Base-by-base conservation (phyloP, 83 land plant species). In the Isoetes engelmannii region DNA sequence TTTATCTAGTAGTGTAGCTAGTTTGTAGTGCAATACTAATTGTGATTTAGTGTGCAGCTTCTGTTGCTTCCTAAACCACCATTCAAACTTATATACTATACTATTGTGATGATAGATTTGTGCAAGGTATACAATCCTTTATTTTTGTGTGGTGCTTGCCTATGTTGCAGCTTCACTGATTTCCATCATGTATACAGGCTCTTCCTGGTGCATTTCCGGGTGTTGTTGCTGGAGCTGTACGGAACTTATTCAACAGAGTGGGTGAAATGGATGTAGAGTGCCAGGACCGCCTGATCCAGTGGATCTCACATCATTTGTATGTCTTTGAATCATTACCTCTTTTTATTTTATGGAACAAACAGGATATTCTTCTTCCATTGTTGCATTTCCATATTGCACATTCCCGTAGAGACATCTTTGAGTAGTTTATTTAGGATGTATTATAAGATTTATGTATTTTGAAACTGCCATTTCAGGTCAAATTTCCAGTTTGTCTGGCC, bases 151-250 rank as follows among this genome's bases (percentile, higher is more conserved):
- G 20, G 41, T 65, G 45, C 19, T 15, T 60, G 20, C 20, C 1
- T 12, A 15, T 12, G 55, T 12, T 6, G 72, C 10, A 57, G 42
- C 6, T 57, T 6, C 19, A 17, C 6, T 7, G 49, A 19, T 65
- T 68, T 12, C 12, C 7, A 1, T 9, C 13, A 21, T 57, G 19
- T 47, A 50, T 69, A 28, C 69, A 90, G 96, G 99, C 99, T 43
- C 86, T 94, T 69, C 99, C 99, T 61, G 96, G 92, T 7, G 96
- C 99, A 19, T 94, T 94, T 71, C 99, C 99, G 62, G 85, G 85
- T 9, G 96, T 94, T 53, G 84, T 94, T 28, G 98, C 91, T 68
- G 98, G 85, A 45, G 92, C 90, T 37, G 98, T 94, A 6, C 98
- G 92, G 43, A 79, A 90, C 42, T 84, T 94, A 47, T 94, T 94